A percentile compares a stretch with the other conserved stretches of the same genome.
Evolutionary conservation across 371 early-diverging fungal species (phyloP).

Genomic region (Dichotomocladium elegans): DNA sequence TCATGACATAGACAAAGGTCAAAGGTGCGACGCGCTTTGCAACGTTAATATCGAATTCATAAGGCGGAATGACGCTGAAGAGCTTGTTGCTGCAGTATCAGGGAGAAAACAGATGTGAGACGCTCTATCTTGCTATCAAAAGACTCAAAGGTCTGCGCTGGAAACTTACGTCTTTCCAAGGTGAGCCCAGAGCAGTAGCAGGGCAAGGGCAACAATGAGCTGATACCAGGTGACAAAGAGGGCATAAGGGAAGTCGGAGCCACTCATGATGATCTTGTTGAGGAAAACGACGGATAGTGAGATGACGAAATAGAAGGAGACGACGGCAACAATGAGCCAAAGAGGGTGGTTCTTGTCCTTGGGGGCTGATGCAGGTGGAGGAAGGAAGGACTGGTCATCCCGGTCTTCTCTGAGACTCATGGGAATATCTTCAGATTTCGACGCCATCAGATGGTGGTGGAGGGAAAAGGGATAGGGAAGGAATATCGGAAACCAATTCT

Average conservation of each 20-base stretch:
- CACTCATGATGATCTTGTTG: conserved; percentile 70
- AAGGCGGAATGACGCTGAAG: conserved; percentile 67
- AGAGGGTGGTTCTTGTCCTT: conserved; percentile 46
- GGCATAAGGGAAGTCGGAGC: conserved; percentile 66
- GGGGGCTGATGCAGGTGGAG: conserved; percentile 42
- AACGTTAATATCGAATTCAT: conserved; percentile 54
- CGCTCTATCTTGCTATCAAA: too few relatives aligned
- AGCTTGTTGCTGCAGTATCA: conserved; percentile 50
- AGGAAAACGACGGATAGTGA: conserved; percentile 74
- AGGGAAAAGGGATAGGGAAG: not conserved
- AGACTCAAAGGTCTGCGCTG: too few relatives aligned
- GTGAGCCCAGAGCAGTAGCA: conserved; percentile 57
- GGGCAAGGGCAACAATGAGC: conserved; percentile 58
- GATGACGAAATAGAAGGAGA: conserved; percentile 65
- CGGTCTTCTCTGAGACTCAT: conserved; percentile 33
- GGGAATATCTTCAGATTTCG: conserved; percentile 25
- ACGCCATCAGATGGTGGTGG: conserved; percentile 14
- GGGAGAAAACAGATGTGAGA: too few relatives aligned
- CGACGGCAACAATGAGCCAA: conserved; percentile 50
- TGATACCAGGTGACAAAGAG: conserved; percentile 71
- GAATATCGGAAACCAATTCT: too few relatives aligned
- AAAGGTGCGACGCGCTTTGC: conserved; percentile 62
- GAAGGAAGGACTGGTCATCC: conserved; percentile 52
- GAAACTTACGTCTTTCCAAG: conserved; percentile 57
- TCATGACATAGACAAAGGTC: conserved; percentile 67